Percentiles rank a stretch among this genome's conserved stretches.
phyloP scores from a whole-genome alignment of 2,329 filamentous ascomycete species.

The Arthrobotrys sinensis region DNA sequence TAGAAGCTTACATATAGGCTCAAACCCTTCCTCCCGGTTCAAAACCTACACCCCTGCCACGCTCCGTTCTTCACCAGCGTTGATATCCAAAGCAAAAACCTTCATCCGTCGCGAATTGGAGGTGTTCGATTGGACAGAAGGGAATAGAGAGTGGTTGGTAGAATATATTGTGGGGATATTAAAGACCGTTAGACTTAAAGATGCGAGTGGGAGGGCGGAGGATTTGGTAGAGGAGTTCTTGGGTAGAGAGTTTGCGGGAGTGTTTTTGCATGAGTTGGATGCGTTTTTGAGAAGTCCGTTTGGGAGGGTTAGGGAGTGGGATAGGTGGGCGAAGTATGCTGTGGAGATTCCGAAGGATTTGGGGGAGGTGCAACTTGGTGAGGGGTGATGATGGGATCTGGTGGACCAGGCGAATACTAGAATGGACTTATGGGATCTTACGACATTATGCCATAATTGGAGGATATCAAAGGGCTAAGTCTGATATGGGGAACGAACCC shows the following conservation, averaged over 20 bases:
- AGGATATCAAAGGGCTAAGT: too few relatives aligned
- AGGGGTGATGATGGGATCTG: constrained; percentile 2
- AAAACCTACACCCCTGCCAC: constrained; percentile 78
- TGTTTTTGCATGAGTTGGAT: constrained; percentile 88
- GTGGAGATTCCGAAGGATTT: constrained; percentile 33
- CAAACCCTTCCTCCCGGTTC: constrained; percentile 83
- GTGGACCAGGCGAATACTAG: background rate
- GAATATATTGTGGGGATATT: constrained; percentile 89
- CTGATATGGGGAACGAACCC: too few relatives aligned
- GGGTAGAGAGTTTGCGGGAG: constrained; percentile 78
- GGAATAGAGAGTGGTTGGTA: constrained; percentile 85
- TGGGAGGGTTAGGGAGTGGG: constrained; percentile 81
- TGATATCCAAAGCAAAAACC: constrained; percentile 82
- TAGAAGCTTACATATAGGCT: constrained; percentile 86
- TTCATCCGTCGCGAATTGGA: constrained; percentile 88
- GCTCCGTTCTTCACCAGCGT: constrained; percentile 76
- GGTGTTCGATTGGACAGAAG: constrained; percentile 79
- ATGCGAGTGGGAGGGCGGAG: constrained; percentile 82
- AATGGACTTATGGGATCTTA: background rate
- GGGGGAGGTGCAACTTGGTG: constrained; percentile 23
- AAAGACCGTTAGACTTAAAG: constrained; percentile 81
- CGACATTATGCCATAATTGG: too few relatives aligned
- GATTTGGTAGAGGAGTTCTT: constrained; percentile 84
- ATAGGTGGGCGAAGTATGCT: constrained; percentile 81
- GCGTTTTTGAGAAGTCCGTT: constrained; percentile 88